Base-by-base conservation (phyloP, 371 early-diverging fungal genomes). In the Apophysomyces trapeziformis region DNA sequence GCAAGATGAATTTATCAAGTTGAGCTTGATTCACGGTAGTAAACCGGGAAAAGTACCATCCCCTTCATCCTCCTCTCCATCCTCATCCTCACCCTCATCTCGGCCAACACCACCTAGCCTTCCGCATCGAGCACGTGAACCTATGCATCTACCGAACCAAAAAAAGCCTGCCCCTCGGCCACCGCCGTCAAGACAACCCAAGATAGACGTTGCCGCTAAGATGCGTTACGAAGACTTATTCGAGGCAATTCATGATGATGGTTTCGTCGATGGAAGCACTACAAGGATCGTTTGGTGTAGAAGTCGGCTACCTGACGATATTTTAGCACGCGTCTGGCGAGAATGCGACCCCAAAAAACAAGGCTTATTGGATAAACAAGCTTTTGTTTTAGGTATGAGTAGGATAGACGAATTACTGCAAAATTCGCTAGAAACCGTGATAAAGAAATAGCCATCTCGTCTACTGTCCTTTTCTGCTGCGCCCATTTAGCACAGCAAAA, bases 341-440 rank as follows among this genome's bases (percentile, higher is more conserved):
- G 75, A 82, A 41, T 79, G 79, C 61, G 79, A 79, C 64, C 78
- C 74, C 14, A 63, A 77, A 18, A 61, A 68, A 8, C 68, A 64
- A 16, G 82, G 82, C 18, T 60, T 82, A 61, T 69, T 82, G 38
- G 76, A 82, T 61, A 79, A 73, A 61, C 57, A 70, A 14, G 65
- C 70, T 0, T 82, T 82, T 69, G 65, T 82, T 47, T 67, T 76
- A 47, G 82, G 82, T n/a, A 79, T 82, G 82, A 65, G 70, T 38
- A 73, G 68, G 56, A 79, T 82, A 44, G 82, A 82, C 63, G 67
- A 64, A 37, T 39, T 74, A 35, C 65, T 82, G 46, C 39, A 43
- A 32, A 62, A 68, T 58, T 50, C 13, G 5, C 37, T 18, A 58
- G 16, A 39, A 12, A 35, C 6, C 36, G 11, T 18, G 21, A 57